These are phyloP conservation scores for Chrysochromulina parva DNA, from an alignment of 78 protist genomes.

Conservation along the genomic window DNA sequence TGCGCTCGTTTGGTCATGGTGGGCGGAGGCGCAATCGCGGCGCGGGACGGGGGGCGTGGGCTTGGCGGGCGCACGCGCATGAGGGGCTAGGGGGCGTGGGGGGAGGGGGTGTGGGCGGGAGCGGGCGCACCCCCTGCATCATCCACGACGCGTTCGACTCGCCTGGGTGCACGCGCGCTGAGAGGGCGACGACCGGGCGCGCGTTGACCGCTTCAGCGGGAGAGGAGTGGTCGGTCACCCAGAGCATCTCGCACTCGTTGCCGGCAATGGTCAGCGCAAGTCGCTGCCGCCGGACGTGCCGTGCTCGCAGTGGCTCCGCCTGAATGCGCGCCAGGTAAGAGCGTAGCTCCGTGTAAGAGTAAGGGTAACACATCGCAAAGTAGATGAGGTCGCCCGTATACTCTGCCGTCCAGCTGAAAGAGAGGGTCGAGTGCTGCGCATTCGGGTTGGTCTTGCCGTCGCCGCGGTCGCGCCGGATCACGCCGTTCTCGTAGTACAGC, in stretches of 20 bases:
- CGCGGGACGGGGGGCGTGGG: too few species aligned
- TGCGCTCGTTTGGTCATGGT: too few species aligned
- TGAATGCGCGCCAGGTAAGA: neutral
- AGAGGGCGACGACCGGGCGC: neutral
- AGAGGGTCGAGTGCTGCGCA: neutral
- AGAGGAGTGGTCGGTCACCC: neutral
- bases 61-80: too few species aligned
- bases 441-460: neutral
- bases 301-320: neutral
- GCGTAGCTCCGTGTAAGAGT: neutral
- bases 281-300: neutral
- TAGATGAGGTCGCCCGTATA: neutral
- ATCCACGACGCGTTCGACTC: conserved; percentile 66
- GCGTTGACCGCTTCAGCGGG: neutral
- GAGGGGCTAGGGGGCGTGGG: too few species aligned
- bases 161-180: conserved; percentile 85
- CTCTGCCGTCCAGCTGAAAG: neutral
- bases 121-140: conserved; percentile 64
- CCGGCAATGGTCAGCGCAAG: neutral
- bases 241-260: neutral
- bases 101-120: conserved; percentile 21
- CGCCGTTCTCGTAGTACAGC: conserved; percentile 35
- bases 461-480: neutral
- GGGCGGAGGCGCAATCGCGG: too few species aligned
- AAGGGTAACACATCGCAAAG: neutral